These are phyloP conservation scores for Boletus reticulatus DNA, from an alignment of 768 basidiomycete species.

Conservation along the genomic window DNA sequence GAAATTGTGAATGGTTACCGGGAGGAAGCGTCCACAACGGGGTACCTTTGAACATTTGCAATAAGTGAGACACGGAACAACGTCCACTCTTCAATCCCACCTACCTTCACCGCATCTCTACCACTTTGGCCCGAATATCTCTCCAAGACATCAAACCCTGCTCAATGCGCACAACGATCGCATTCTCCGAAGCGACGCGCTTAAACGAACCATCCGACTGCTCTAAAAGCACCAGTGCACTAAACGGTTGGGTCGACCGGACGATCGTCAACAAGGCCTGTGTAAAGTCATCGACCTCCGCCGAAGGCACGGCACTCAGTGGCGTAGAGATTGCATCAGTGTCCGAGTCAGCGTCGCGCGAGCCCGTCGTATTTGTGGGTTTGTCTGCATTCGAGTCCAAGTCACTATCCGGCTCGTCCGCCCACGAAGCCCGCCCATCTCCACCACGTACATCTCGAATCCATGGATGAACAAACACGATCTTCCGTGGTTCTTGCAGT, in stretches of 20 bases:
- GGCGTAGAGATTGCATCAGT: neutral
- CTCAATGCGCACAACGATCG: neutral
- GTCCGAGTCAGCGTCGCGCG: neutral
- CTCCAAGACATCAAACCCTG: neutral
- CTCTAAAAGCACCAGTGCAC: neutral
- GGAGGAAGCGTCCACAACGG: too few relatives aligned
- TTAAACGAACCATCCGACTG: neutral
- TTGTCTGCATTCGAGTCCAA: neutral
- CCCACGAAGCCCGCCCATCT: neutral
- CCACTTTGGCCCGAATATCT: neutral
- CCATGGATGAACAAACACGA: slow-evolving; percentile 12
- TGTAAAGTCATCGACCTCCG: neutral
- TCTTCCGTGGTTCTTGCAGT: neutral
- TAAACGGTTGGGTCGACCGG: neutral
- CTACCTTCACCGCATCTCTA: neutral
- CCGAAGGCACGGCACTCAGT: neutral
- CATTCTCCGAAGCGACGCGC: neutral
- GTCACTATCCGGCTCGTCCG: neutral
- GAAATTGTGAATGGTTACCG: too few relatives aligned
- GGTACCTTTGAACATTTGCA: too few relatives aligned
- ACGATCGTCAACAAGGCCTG: neutral
- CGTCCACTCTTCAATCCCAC: too few relatives aligned
- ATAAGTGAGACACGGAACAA: too few relatives aligned
- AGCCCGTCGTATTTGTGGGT: too few relatives aligned
- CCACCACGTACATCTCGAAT: neutral